Conservation (phyloP, 805 yeast genomes). For the Wickerhamiella kurtzmanii region DNA sequence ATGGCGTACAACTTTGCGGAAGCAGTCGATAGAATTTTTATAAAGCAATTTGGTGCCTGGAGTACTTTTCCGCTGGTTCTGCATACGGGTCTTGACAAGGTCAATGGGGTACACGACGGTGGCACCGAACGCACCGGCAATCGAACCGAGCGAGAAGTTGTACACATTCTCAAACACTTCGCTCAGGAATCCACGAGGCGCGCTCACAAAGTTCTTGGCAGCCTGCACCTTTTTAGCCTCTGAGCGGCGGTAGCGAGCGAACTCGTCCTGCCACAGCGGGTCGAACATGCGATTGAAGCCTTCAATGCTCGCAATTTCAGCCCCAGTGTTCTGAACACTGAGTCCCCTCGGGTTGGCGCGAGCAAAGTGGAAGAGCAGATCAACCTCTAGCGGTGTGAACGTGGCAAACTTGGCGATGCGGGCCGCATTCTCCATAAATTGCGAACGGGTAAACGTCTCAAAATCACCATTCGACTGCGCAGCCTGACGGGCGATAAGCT, state of each 20-base stretch:
- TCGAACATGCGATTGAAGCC: slow-evolving; percentile 31
- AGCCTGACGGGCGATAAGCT: slow-evolving; percentile 23
- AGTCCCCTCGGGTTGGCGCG: background rate
- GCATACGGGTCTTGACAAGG: slow-evolving; percentile 92
- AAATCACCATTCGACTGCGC: slow-evolving; percentile 24
- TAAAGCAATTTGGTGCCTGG: slow-evolving; percentile 38
- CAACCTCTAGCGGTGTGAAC: slow-evolving; percentile 33
- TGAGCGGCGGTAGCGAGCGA: slow-evolving; percentile 23
- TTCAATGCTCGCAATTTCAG: slow-evolving; percentile 21
- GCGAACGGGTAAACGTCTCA: slow-evolving; percentile 27
- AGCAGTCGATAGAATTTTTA: slow-evolving; percentile 75
- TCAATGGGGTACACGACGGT: slow-evolving; percentile 95
- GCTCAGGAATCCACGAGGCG: slow-evolving; percentile 34
- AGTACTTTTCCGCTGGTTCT: slow-evolving; percentile 63
- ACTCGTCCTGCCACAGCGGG: slow-evolving; percentile 32
- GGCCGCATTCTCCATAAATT: slow-evolving; percentile 30
- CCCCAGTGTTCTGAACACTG: slow-evolving; percentile 16
- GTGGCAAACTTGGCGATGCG: slow-evolving; percentile 28
- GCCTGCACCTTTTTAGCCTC: slow-evolving; percentile 25
- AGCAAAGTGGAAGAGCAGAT: slow-evolving; percentile 31
- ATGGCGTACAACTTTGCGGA: slow-evolving; percentile 53
- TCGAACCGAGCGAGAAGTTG: slow-evolving; percentile 79
- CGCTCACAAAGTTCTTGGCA: slow-evolving; percentile 28
- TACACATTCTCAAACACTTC: slow-evolving; percentile 71
- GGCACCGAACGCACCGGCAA: slow-evolving; percentile 98